Conservation (phyloP, 2,329 filamentous ascomycete genomes). For the Colletotrichum chlorophyti region DNA sequence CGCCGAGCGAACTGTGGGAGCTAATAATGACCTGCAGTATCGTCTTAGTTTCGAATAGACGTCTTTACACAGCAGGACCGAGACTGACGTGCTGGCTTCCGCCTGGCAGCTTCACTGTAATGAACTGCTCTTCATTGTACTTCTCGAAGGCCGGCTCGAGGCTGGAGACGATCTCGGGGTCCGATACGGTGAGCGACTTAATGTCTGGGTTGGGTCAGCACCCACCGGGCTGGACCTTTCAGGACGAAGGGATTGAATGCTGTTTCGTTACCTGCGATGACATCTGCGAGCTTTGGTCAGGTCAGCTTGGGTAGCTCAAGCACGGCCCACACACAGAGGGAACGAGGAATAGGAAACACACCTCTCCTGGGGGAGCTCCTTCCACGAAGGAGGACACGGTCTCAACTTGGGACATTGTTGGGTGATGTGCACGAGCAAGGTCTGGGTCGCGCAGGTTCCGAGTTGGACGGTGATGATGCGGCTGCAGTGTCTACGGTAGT, state of each 20-base stretch:
- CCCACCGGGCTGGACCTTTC: not conserved
- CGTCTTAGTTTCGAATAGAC: not conserved
- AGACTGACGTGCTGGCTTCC: constrained; percentile 66
- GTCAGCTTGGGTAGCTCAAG: constrained; percentile 30
- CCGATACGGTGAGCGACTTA: constrained; percentile 79
- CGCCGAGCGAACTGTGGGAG: constrained; percentile 81
- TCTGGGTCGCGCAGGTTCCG: not conserved
- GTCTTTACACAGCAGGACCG: not conserved
- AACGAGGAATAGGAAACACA: constrained; percentile 50
- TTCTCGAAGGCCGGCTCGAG: constrained; percentile 86
- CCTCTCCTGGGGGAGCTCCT: constrained; percentile 95
- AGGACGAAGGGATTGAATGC: too few relatives aligned
- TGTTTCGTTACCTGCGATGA: constrained; percentile 87
- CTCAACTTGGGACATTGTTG: constrained; percentile 48
- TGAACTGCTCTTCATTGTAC: constrained; percentile 96
- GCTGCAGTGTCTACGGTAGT: not conserved
- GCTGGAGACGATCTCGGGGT: constrained; percentile 70
- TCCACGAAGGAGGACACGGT: constrained; percentile 87
- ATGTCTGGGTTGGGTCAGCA: constrained; percentile 69
- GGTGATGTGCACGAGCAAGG: constrained; percentile 32
- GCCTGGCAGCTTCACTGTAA: constrained; percentile 87
- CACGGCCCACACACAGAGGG: constrained; percentile 16
- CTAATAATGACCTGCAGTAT: constrained; percentile 78
- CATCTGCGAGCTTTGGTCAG: constrained; percentile 75
- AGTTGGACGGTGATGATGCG: constrained; percentile 9